Evolutionary conservation across 495 filamentous ascomycete genomes (phyloP), one percentile per base, ranked within the genome.

Genomic region (Bryoglossum gracile): DNA sequence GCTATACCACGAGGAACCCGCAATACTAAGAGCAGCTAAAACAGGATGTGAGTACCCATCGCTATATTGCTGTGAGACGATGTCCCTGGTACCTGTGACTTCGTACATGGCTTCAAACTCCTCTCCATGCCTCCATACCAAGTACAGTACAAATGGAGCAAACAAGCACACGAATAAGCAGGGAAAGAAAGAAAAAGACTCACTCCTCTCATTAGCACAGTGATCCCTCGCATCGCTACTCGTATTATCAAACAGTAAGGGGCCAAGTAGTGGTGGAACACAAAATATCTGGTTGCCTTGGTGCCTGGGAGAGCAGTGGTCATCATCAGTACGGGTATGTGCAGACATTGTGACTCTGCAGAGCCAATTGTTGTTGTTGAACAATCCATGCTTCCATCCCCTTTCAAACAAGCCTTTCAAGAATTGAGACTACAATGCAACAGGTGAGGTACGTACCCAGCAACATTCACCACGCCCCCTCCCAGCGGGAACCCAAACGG

Each of bases 201-300:
- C 61, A 86, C 83, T 89, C 62, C 84, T 68, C 64, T 89, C 84
- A 46, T 86, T 86, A 11, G 84, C 84, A 57, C 83, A 86, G 57
- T 87, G 83, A 48, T 89, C 84, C 26, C 92, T 81, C 17, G 89
- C 91, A 66, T 99, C 94, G 44, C 85, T 90, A 46, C 77, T 76
- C 35, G 77, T 71, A 55, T 99, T 99, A 50, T 91, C 83, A 66
- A 99, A 95, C 32, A 99, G 74, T 13, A 97, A 72, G 0, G 87
- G 77, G 4, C 84, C 87, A 28, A 89, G 63, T 2, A 84, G 64
- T 0, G 92, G 94, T 17, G 77, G 75, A 8, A 81, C 65, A 56
- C 78, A 78, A 62, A 98, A 88, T 45, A 80, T 69, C 8, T 41
- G 41, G 14, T 41, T 14, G n/a, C 26, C 19, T 6, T 39, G 14